These are phyloP conservation scores for Saussurea involucrata DNA, from an alignment of 129 eudicot species.

Conservation along the genomic window DNA sequence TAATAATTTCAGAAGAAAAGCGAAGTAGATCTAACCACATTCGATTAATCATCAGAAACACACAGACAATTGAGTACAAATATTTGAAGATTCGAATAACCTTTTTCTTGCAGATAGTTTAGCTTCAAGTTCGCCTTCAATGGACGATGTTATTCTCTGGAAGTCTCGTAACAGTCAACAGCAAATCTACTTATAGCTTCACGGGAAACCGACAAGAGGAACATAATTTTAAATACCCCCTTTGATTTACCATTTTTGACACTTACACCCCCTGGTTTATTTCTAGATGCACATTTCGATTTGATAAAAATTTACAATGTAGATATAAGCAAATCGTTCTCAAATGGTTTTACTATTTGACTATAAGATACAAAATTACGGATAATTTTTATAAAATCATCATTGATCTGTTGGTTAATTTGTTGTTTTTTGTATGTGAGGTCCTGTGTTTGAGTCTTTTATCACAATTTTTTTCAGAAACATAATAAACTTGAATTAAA, in stretches of 20 bases:
- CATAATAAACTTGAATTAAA: no score
- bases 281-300: background rate
- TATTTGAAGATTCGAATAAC: constrained; percentile 1
- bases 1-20: background rate
- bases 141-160: constrained; percentile 14
- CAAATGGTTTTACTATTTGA: no score
- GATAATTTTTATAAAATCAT: no score
- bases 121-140: constrained; percentile 22
- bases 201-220: background rate
- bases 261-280: background rate
- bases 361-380: no score
- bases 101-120: constrained; percentile 12
- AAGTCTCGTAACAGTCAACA: constrained; percentile 23
- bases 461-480: no score
- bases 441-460: no score
- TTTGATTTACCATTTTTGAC: background rate
- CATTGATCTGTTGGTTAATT: no score
- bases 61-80: background rate
- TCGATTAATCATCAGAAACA: constrained; percentile 3
- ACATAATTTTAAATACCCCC: background rate
- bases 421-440: no score
- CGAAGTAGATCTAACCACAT: constrained; percentile 16
- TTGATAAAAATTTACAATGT: background rate
- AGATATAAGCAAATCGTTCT: no score
- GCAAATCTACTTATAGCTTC: constrained; percentile 17